A percentile compares a stretch with the other conserved stretches of the same genome.
phyloP scores from a whole-genome alignment of 2,329 filamentous ascomycete species.

The Alternaria incomplexa region DNA sequence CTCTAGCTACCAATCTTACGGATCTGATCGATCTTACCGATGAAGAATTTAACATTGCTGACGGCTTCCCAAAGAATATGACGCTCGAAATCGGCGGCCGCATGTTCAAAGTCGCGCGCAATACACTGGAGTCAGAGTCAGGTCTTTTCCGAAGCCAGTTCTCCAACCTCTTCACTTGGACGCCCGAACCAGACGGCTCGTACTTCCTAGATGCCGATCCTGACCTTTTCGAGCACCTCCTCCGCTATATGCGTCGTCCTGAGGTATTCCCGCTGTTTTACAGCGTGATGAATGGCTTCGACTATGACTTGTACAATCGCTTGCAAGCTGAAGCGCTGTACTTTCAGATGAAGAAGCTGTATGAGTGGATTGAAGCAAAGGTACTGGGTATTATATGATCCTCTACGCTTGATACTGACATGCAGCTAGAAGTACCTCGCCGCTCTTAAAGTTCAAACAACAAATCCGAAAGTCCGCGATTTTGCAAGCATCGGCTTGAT shows the following conservation, averaged over 20 bases:
- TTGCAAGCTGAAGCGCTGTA: slow-evolving; percentile 44
- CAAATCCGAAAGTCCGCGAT: neutral
- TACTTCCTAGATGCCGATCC: slow-evolving; percentile 52
- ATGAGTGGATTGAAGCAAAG: slow-evolving; percentile 37
- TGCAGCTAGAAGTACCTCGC: slow-evolving; percentile 22
- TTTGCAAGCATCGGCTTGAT: neutral
- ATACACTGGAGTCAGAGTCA: slow-evolving; percentile 14
- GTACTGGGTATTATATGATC: neutral
- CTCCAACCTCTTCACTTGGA: slow-evolving; percentile 9
- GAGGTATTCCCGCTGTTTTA: slow-evolving; percentile 43
- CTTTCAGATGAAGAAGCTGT: slow-evolving; percentile 40
- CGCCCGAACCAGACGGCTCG: slow-evolving; percentile 28
- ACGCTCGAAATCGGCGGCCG: too few relatives aligned
- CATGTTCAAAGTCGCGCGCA: slow-evolving; percentile 10
- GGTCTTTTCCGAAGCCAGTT: slow-evolving; percentile 11
- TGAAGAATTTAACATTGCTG: too few relatives aligned
- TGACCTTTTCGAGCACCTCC: slow-evolving; percentile 37
- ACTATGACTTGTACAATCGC: slow-evolving; percentile 43
- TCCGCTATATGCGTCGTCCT: slow-evolving; percentile 30
- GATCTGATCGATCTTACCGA: too few relatives aligned
- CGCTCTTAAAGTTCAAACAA: slow-evolving; percentile 19
- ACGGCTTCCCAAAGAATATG: too few relatives aligned
- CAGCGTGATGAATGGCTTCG: slow-evolving; percentile 33
- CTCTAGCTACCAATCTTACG: too few relatives aligned
- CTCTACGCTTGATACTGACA: too few relatives aligned